These are phyloP conservation scores for Chaetomidium leptoderma DNA, from an alignment of 495 filamentous ascomycete genomes.

Conservation along the genomic window DNA sequence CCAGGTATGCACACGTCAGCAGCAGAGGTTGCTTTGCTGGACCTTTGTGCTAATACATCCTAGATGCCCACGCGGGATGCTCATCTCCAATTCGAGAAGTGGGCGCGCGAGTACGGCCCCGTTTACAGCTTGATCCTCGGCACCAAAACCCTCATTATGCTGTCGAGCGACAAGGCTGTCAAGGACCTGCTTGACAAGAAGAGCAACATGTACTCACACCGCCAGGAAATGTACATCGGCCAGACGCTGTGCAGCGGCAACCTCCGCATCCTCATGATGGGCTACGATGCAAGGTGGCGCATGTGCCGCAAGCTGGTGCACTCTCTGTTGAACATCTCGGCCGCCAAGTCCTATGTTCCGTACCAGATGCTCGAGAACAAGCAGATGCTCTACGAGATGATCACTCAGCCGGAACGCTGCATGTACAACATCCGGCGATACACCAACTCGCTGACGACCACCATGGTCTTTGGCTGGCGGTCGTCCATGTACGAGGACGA, in stretches of 20 bases:
- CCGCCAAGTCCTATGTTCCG: conserved; percentile 43
- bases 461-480: conserved; percentile 54
- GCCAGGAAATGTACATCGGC: conserved; percentile 36
- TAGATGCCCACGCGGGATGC: conserved; percentile 31
- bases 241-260: conserved; percentile 34
- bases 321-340: conserved; percentile 41
- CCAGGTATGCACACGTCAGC: conserved; percentile 15
- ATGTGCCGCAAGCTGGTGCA: conserved; percentile 43
- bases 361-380: conserved; percentile 52
- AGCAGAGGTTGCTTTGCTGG: too few species aligned
- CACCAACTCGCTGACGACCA: conserved; percentile 52
- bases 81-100: conserved; percentile 38
- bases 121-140: conserved; percentile 41
- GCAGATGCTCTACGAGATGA: conserved; percentile 45
- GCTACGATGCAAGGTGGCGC: conserved; percentile 39
- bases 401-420: conserved; percentile 37
- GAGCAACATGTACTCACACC: conserved; percentile 37
- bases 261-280: conserved; percentile 35
- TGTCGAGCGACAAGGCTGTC: conserved; percentile 35
- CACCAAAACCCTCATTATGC: conserved; percentile 34
- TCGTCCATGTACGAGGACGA: conserved; percentile 46
- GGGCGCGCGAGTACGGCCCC: conserved; percentile 39
- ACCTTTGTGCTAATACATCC: background rate
- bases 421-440: conserved; percentile 52
- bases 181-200: conserved; percentile 41